These are phyloP conservation scores for Salix purpurea DNA, from an alignment of 345 rosid species.

Conservation along the genomic window DNA sequence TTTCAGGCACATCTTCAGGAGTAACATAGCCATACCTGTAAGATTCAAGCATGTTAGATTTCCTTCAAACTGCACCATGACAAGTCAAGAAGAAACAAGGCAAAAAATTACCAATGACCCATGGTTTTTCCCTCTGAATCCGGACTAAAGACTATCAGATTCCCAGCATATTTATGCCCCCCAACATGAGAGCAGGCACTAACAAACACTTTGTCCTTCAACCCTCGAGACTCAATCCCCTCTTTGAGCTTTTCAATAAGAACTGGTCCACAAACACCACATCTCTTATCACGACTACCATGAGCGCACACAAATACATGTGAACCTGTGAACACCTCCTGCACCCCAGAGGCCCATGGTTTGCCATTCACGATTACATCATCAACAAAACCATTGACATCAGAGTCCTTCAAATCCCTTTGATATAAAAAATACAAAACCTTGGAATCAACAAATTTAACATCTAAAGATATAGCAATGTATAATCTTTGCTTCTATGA, in stretches of 20 bases:
- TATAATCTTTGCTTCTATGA: background rate
- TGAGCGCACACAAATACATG: constrained; percentile 90
- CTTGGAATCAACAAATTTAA: constrained; percentile 3
- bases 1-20: constrained; percentile 77
- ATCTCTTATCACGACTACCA: constrained; percentile 82
- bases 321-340: constrained; percentile 57
- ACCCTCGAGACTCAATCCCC: constrained; percentile 61
- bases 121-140: constrained; percentile 51
- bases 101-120: constrained; percentile 70
- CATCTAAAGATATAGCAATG: background rate
- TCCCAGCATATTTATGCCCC: constrained; percentile 98
- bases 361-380: constrained; percentile 80
- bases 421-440: constrained; percentile 1
- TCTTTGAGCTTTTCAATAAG: constrained; percentile 66
- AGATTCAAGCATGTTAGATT: background rate
- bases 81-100: background rate
- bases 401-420: constrained; percentile 64
- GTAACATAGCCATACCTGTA: constrained; percentile 96
- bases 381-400: constrained; percentile 73
- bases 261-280: constrained; percentile 94
- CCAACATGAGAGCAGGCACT: constrained; percentile 87
- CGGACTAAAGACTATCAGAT: constrained; percentile 67
- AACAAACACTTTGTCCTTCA: constrained; percentile 55
- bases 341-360: constrained; percentile 65
- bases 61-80: background rate